These are phyloP conservation scores for Leptodermis oblonga DNA, from an alignment of 257 asterid species.

Conservation along the genomic window DNA sequence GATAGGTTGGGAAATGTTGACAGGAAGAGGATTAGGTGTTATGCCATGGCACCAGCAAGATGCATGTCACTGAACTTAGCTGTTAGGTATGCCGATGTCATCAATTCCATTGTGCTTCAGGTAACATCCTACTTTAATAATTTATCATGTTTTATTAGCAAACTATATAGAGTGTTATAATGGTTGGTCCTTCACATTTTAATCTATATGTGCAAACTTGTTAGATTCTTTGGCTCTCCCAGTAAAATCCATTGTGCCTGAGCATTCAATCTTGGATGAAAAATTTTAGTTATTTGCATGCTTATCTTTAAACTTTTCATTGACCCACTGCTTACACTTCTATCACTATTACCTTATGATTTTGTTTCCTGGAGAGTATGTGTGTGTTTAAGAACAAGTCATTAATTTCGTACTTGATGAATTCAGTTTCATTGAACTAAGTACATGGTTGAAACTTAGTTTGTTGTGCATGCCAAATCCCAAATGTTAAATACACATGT, in stretches of 20 bases:
- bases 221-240: not conserved
- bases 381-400: not conserved
- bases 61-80: constrained; percentile 88
- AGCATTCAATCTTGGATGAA: not conserved
- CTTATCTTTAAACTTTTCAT: not conserved
- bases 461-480: not conserved
- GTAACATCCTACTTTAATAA: constrained; percentile 30
- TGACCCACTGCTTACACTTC: too few relatives aligned
- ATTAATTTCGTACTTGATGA: not conserved
- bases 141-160: not conserved
- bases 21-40: constrained; percentile 70
- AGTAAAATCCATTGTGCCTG: not conserved
- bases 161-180: not conserved
- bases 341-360: not conserved
- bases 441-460: not conserved
- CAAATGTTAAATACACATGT: not conserved
- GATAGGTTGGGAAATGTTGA: constrained; percentile 61
- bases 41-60: constrained; percentile 89
- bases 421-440: not conserved
- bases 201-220: not conserved
- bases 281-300: not conserved
- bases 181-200: not conserved
- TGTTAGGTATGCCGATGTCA: constrained; percentile 81
- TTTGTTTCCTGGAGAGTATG: not conserved
- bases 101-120: constrained; percentile 82